Evolutionary conservation across 2,329 filamentous ascomycete species (phyloP).

Genomic region (Biscogniauxia sp.): DNA sequence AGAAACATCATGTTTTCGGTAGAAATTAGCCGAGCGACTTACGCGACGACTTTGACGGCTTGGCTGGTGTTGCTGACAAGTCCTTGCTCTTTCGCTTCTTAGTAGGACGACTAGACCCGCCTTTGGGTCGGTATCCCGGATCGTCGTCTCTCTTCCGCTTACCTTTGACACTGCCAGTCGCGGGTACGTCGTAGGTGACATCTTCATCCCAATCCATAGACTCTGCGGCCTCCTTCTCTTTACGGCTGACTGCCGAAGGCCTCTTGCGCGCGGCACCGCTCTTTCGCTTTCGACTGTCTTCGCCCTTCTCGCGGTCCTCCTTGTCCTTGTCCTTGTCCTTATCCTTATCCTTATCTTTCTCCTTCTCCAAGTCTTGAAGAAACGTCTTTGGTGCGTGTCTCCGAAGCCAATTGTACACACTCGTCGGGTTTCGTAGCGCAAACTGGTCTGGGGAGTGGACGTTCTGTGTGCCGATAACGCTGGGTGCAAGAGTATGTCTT

Average conservation of each 20-base stretch:
- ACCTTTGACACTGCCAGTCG: slow-evolving; percentile 39
- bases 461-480: slow-evolving; percentile 36
- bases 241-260: slow-evolving; percentile 33
- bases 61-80: slow-evolving; percentile 14
- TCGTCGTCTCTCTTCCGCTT: slow-evolving; percentile 61
- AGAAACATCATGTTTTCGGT: neutral
- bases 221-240: slow-evolving; percentile 23
- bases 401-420: slow-evolving; percentile 93
- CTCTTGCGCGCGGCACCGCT: slow-evolving; percentile 36
- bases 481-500: slow-evolving; percentile 51
- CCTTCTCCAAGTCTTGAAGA: slow-evolving; percentile 68
- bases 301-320: slow-evolving; percentile 33
- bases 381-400: slow-evolving; percentile 82
- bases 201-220: slow-evolving; percentile 29
- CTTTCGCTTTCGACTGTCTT: slow-evolving; percentile 37
- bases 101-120: slow-evolving; percentile 49
- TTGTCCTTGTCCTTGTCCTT: slow-evolving; percentile 41
- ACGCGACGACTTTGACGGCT: slow-evolving; percentile 19
- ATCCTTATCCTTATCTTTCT: slow-evolving; percentile 39
- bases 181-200: slow-evolving; percentile 34
- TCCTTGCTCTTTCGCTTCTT: slow-evolving; percentile 60
- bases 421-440: slow-evolving; percentile 75
- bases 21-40: slow-evolving; percentile 16
- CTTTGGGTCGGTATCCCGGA: slow-evolving; percentile 57
- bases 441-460: slow-evolving; percentile 40